Percentiles rank a stretch among this genome's conserved stretches.
phyloP scores from a whole-genome alignment of 1,284 basidiomycete species.

The Moniliophthora roreri region DNA sequence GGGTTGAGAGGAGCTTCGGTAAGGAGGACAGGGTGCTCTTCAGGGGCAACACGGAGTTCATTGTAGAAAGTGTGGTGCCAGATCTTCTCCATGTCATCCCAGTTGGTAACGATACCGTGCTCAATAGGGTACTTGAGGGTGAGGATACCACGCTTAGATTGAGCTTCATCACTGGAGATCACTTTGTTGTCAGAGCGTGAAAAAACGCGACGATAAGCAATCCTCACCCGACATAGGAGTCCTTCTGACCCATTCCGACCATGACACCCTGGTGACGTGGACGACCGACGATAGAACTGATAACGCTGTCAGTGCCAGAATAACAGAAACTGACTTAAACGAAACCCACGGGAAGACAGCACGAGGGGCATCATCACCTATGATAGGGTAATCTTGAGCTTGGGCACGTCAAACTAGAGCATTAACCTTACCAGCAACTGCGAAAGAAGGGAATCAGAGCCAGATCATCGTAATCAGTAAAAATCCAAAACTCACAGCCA shows the following conservation, averaged over 20 bases:
- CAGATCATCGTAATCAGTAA: conserved; percentile 9
- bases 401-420: neutral
- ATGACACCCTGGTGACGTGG: conserved; percentile 88
- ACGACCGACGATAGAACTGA: conserved; percentile 81
- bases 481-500: conserved; percentile 39
- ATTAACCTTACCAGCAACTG: conserved; percentile 33
- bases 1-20: too few relatives aligned
- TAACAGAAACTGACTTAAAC: conserved; percentile 10
- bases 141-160: conserved; percentile 91
- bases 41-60: too few relatives aligned
- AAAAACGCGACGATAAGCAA: neutral
- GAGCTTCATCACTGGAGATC: conserved; percentile 74
- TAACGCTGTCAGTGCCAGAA: neutral
- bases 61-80: too few relatives aligned
- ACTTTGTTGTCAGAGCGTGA: neutral
- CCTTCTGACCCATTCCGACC: conserved; percentile 82
- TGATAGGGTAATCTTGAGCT: neutral
- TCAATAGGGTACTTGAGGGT: conserved; percentile 82
- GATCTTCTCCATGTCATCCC: conserved; percentile 36
- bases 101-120: conserved; percentile 47
- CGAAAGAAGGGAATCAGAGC: conserved; percentile 11
- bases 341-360: conserved; percentile 69
- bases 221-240: conserved; percentile 74
- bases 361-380: conserved; percentile 75
- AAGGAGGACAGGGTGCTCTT: too few relatives aligned